Base-by-base conservation (phyloP, 805 yeast genomes). In the Nakazawaea peltata region DNA sequence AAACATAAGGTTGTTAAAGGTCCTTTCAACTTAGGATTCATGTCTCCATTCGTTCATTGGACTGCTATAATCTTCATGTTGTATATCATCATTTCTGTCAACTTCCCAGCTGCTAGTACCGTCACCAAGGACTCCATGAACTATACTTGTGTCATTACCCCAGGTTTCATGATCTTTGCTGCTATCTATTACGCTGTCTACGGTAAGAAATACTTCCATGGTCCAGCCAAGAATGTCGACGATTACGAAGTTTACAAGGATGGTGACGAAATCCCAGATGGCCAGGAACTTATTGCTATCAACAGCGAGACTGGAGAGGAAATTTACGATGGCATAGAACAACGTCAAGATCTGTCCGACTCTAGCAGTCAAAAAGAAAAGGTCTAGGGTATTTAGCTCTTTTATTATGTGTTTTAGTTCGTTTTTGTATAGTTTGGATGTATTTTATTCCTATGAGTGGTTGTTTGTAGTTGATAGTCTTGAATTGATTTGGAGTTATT, bases 111-210 rank as follows among this genome's bases (percentile, higher is more conserved):
- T 14, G 37, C 48, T 4, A 53, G 49, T 21, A 42, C 48, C 16
- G 72, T 68, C 5, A 54, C 57, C 21, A 61, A 61, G 37, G 54
- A 56, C 0, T 56, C 71, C 15, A 80, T 81, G 90, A 81, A 81
- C 56, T 81, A 81, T 52, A 74, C 85, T 0, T 68, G 69, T 43
- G 82, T 74, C 2, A 75, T 80, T 39, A 77, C 74, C 18, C 69
- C 71, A 21, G 78, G 78, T 6, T 68, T 73, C 13, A 74, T 81
- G 81, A 39, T 71, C 4, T 55, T 75, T 14, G 63, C 81, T 1
- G 47, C 66, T 37, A 33, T 66, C 1, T 77, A 77, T 53, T 78
- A 71, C 55, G 63, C 51, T 37, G 50, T 61, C 4, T 67, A 68
- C 49, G 81, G 77, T 3, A 64, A 69, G 41, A 72, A 67, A 45